phyloP scores from a whole-genome alignment of 2,329 filamentous ascomycete genomes.

The Nannizzia gypsea region DNA sequence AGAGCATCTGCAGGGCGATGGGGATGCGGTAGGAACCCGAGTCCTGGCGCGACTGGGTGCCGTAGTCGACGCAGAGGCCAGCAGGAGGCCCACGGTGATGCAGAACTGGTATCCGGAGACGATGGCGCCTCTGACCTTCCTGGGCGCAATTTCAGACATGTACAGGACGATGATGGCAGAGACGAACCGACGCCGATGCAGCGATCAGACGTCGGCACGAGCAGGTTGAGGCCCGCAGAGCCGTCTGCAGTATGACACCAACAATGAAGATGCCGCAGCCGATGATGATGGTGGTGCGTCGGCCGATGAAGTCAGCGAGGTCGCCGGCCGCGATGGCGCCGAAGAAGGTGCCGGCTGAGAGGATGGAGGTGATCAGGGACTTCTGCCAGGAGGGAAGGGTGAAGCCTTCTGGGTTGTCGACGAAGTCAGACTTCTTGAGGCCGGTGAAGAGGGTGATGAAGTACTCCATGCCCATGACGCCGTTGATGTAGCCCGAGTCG shows the following conservation, averaged over 20 bases:
- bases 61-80: conserved; percentile 65
- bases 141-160: conserved; percentile 69
- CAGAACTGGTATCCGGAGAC: conserved; percentile 79
- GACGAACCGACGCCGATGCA: conserved; percentile 68
- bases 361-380: conserved; percentile 61
- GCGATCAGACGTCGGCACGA: conserved; percentile 67
- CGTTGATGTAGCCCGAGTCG: conserved; percentile 46
- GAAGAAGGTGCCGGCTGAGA: conserved; percentile 68
- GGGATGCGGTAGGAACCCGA: conserved; percentile 67
- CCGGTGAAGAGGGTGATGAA: conserved; percentile 28
- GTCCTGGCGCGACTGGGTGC: conserved; percentile 49
- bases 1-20: conserved; percentile 67
- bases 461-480: conserved; percentile 40
- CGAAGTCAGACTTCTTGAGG: conserved; percentile 20
- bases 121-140: conserved; percentile 64
- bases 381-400: conserved; percentile 38
- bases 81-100: conserved; percentile 65
- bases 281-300: conserved; percentile 52
- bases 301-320: conserved; percentile 60
- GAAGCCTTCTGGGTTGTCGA: conserved; percentile 19
- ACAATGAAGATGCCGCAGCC: conserved; percentile 61
- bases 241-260: conserved; percentile 57
- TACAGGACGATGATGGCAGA: conserved; percentile 72
- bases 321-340: conserved; percentile 67
- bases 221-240: conserved; percentile 45